Percentiles rank a stretch among this genome's conserved stretches.
Conservation (phyloP, 495 filamentous ascomycete genomes). For the Friedmanniomyces simplex region DNA sequence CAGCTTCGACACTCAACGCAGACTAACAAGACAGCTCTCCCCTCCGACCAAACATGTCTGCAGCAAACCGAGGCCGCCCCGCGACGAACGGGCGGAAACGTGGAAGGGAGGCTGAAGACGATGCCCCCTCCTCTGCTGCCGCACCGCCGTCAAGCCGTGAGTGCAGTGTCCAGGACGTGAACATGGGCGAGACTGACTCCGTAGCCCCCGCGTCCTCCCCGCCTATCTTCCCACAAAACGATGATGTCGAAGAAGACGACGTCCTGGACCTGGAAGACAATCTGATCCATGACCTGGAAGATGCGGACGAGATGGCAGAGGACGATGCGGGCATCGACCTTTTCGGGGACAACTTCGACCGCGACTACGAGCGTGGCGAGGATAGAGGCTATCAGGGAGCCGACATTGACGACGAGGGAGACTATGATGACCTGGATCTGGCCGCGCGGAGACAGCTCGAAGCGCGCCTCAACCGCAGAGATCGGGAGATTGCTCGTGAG, state of each 20-base stretch:
- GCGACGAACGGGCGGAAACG: slow-evolving; percentile 63
- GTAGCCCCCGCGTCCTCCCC: slow-evolving; percentile 44
- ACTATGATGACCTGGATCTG: slow-evolving; percentile 63
- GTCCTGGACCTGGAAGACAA: slow-evolving; percentile 61
- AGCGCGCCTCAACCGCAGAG: slow-evolving; percentile 68
- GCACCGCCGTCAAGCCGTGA: slow-evolving; percentile 62
- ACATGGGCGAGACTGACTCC: neutral
- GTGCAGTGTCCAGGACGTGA: slow-evolving; percentile 22
- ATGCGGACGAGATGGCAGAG: slow-evolving; percentile 92
- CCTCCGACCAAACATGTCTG: slow-evolving; percentile 69
- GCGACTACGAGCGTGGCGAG: slow-evolving; percentile 59
- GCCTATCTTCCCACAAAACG: slow-evolving; percentile 47
- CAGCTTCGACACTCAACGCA: no score
- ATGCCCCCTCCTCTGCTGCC: slow-evolving; percentile 53
- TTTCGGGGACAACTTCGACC: slow-evolving; percentile 80
- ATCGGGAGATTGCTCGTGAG: slow-evolving; percentile 65
- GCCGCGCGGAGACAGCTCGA: slow-evolving; percentile 68
- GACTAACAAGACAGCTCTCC: slow-evolving; percentile 47
- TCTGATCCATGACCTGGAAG: slow-evolving; percentile 72
- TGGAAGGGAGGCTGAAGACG: slow-evolving; percentile 67
- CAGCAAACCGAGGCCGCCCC: slow-evolving; percentile 68
- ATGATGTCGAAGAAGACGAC: slow-evolving; percentile 61
- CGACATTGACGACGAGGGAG: slow-evolving; percentile 71
- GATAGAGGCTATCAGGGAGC: slow-evolving; percentile 57
- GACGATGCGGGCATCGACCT: slow-evolving; percentile 91